Evolutionary conservation across 83 land plant species (phyloP).

Genomic region (Thuja plicata): DNA sequence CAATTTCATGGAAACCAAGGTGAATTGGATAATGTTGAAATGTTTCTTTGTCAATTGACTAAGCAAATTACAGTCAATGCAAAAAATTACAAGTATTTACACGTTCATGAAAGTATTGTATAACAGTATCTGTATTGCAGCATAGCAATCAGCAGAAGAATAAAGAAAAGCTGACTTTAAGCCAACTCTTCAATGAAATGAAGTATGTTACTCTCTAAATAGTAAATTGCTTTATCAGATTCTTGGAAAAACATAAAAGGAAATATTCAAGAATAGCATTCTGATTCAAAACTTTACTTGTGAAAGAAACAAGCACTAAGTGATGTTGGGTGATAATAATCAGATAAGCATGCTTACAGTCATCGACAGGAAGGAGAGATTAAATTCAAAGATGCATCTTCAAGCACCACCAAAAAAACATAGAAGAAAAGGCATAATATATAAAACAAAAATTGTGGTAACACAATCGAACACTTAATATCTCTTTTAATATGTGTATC

Average conservation of each 20-base stretch:
- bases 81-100: background rate
- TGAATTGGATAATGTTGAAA: background rate
- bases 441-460: background rate
- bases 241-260: background rate
- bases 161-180: background rate
- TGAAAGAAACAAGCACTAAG: background rate
- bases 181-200: background rate
- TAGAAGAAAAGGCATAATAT: background rate
- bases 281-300: background rate
- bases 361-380: background rate
- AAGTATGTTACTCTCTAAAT: background rate
- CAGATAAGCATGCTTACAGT: background rate
- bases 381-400: background rate
- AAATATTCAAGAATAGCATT: too few relatives aligned
- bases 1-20: background rate
- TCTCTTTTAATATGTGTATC: background rate
- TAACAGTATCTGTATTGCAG: background rate
- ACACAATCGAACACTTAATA: background rate
- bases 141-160: background rate
- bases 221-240: background rate
- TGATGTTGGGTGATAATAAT: background rate
- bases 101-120: background rate
- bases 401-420: background rate
- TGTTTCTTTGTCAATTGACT: background rate
- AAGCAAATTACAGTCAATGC: background rate